Conservation (phyloP, 225 moss, liverwort and hornwort species). For the Climacium dendroides region DNA sequence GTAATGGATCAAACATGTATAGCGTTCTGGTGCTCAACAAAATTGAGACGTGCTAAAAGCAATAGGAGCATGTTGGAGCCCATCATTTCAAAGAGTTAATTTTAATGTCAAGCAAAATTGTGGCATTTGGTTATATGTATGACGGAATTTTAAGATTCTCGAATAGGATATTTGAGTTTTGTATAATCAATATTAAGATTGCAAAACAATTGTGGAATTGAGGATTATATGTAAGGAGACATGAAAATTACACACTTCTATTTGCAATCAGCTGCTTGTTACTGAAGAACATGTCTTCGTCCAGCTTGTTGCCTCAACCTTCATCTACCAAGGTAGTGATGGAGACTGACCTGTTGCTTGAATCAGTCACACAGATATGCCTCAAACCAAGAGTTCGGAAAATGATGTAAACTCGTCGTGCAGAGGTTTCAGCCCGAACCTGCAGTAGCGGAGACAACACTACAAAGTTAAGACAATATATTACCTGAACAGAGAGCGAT, state of each 20-base stretch:
- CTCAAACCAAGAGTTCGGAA: constrained; percentile 76
- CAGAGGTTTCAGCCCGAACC: constrained; percentile 81
- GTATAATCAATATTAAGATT: neutral
- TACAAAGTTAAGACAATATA: neutral
- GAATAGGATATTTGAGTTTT: neutral
- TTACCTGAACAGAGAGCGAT: neutral
- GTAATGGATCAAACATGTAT: neutral
- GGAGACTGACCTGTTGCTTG: constrained; percentile 46
- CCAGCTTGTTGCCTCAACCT: neutral
- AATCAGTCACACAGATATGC: constrained; percentile 74
- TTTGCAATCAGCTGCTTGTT: neutral
- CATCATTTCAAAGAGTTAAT: neutral
- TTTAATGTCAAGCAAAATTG: neutral
- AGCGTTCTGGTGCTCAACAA: neutral
- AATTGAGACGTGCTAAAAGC: no score
- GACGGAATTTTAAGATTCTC: neutral
- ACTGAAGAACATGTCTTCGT: neutral
- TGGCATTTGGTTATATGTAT: neutral
- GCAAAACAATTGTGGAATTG: neutral
- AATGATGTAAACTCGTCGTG: constrained; percentile 69
- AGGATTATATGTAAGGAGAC: neutral
- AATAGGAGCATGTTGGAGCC: neutral
- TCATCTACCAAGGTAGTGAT: neutral
- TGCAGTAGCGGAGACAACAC: neutral
- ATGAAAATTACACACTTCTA: neutral